Evolutionary conservation across 2,329 filamentous ascomycete species (phyloP).

Genomic region (Sporothrix dimorphospora): DNA sequence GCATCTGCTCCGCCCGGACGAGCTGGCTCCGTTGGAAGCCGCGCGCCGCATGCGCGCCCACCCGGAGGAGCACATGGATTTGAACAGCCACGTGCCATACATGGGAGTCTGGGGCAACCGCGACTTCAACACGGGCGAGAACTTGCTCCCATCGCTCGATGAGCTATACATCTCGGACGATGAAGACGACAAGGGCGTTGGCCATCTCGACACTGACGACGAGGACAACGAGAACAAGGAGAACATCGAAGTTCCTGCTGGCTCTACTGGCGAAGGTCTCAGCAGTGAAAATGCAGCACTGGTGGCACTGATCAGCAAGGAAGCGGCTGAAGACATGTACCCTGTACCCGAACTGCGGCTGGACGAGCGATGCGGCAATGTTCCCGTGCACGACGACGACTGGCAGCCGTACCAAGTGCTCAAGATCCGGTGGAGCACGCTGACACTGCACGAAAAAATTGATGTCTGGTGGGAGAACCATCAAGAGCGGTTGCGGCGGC

Average conservation of each 20-base stretch:
- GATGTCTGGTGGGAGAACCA: slow-evolving; percentile 43
- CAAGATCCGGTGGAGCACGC: slow-evolving; percentile 49
- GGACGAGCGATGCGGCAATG: slow-evolving; percentile 40
- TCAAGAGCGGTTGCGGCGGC: slow-evolving; percentile 35
- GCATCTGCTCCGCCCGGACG: slow-evolving; percentile 60
- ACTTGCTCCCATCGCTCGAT: slow-evolving; percentile 44
- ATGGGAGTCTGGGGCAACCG: slow-evolving; percentile 68
- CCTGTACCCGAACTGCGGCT: slow-evolving; percentile 38
- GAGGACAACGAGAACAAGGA: not conserved
- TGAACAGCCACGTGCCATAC: slow-evolving; percentile 49
- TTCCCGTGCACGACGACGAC: slow-evolving; percentile 40
- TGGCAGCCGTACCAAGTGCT: slow-evolving; percentile 51
- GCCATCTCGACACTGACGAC: not conserved
- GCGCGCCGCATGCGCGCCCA: slow-evolving; percentile 44
- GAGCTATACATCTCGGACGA: slow-evolving; percentile 58
- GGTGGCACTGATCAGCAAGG: slow-evolving; percentile 47
- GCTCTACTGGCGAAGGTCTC: not conserved
- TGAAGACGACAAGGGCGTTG: slow-evolving; percentile 9
- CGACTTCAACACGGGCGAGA: slow-evolving; percentile 50
- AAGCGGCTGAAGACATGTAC: slow-evolving; percentile 43
- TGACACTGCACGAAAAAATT: slow-evolving; percentile 44
- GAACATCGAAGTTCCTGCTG: not conserved
- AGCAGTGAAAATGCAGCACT: not conserved
- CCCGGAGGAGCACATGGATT: slow-evolving; percentile 53
- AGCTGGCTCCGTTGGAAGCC: slow-evolving; percentile 61